Conservation (phyloP, 2,329 filamentous ascomycete genomes). For the Balansia obtecta region DNA sequence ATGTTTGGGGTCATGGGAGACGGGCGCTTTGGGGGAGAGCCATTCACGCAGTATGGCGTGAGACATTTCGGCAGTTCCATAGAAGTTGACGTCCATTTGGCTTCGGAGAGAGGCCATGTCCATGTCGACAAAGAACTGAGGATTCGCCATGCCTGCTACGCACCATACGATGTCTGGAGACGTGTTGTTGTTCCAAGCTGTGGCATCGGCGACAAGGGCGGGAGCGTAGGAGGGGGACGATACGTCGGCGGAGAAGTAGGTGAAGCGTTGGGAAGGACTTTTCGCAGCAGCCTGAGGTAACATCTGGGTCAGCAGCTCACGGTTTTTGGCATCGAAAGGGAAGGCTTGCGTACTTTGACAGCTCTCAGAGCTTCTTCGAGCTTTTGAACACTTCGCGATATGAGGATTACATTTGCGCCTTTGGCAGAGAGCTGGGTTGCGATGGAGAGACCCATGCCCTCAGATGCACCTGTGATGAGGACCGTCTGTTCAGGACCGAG, state of each 20-base stretch:
- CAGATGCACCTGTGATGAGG: slow-evolving; percentile 80
- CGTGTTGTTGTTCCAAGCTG: slow-evolving; percentile 61
- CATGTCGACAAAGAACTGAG: slow-evolving; percentile 67
- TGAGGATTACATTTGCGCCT: slow-evolving; percentile 77
- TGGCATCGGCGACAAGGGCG: slow-evolving; percentile 58
- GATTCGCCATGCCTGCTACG: slow-evolving; percentile 63
- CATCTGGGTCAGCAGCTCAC: slow-evolving; percentile 6
- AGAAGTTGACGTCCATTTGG: slow-evolving; percentile 93
- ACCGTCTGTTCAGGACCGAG: slow-evolving; percentile 52
- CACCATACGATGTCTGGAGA: slow-evolving; percentile 85
- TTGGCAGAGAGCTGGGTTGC: slow-evolving; percentile 65
- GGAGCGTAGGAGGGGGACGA: slow-evolving; percentile 56
- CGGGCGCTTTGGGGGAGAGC: slow-evolving; percentile 41
- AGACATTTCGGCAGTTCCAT: slow-evolving; percentile 73
- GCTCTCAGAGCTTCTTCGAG: slow-evolving; percentile 57
- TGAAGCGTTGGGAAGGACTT: slow-evolving; percentile 62
- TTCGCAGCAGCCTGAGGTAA: slow-evolving; percentile 48
- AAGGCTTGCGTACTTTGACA: slow-evolving; percentile 39
- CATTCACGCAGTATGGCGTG: slow-evolving; percentile 67
- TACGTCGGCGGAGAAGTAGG: slow-evolving; percentile 74
- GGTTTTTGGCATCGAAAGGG: neutral
- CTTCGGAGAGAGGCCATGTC: slow-evolving; percentile 51
- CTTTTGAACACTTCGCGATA: slow-evolving; percentile 65
- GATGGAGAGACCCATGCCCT: slow-evolving; percentile 76
- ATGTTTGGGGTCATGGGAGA: slow-evolving; percentile 48